These are phyloP conservation scores for Bacidia gigantensis DNA, from an alignment of 495 filamentous ascomycete genomes.

Conservation along the genomic window DNA sequence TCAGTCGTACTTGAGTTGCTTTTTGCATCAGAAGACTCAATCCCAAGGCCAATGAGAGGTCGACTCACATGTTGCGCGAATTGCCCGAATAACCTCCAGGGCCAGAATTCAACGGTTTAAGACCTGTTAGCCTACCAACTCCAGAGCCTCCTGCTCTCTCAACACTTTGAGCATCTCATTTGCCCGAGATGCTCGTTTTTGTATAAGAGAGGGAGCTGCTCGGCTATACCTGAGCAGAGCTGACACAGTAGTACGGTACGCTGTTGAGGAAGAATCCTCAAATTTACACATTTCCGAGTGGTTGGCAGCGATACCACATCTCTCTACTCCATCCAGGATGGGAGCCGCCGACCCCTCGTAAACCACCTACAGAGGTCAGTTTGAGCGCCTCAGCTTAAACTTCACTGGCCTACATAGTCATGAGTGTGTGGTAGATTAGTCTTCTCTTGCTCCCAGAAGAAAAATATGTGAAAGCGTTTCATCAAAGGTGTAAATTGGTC, in stretches of 20 bases:
- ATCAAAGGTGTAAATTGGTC: conserved; percentile 32
- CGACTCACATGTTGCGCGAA: too few species aligned
- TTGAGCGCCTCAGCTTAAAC: too few species aligned
- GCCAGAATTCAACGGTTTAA: too few species aligned
- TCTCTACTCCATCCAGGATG: conserved; percentile 12
- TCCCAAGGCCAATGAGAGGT: too few species aligned
- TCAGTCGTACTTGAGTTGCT: background rate
- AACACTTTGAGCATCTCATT: conserved; percentile 9
- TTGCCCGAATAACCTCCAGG: too few species aligned
- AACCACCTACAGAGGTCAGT: background rate
- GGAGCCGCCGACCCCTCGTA: conserved; percentile 13
- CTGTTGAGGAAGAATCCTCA: conserved; percentile 4
- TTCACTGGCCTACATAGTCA: conserved; percentile 14
- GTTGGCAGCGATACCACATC: conserved; percentile 10
- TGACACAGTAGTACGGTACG: conserved; percentile 8
- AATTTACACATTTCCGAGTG: conserved; percentile 21
- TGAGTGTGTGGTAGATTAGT: conserved; percentile 22
- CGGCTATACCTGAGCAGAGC: conserved; percentile 11
- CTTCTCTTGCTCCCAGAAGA: conserved; percentile 33
- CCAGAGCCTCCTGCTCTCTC: conserved; percentile 5
- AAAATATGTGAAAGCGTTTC: conserved; percentile 27
- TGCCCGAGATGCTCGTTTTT: conserved; percentile 5
- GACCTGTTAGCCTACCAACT: background rate
- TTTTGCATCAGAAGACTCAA: too few species aligned
- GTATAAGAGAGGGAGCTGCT: conserved; percentile 13